These are phyloP conservation scores for Lachancea thermotolerans DNA, from an alignment of 805 yeast genomes.

Conservation along the genomic window DNA sequence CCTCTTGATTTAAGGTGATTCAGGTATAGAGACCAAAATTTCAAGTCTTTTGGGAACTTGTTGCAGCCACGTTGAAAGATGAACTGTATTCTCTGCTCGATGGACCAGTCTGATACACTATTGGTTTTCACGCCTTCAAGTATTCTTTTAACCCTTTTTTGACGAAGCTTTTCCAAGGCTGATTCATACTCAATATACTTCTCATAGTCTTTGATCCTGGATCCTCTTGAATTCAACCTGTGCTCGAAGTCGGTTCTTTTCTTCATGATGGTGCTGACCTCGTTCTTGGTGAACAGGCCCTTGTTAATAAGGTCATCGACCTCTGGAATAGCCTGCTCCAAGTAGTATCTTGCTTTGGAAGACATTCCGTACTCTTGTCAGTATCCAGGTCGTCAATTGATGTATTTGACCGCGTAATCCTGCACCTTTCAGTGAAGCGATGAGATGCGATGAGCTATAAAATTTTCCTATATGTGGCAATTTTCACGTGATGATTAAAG, in stretches of 20 bases:
- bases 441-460: constrained; percentile 9
- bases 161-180: constrained; percentile 70
- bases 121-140: constrained; percentile 49
- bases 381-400: no score
- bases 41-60: constrained; percentile 70
- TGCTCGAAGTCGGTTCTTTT: constrained; percentile 95
- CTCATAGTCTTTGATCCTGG: constrained; percentile 68
- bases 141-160: constrained; percentile 61
- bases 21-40: constrained; percentile 73
- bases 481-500: background rate
- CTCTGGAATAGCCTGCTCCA: constrained; percentile 80
- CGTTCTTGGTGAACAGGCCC: constrained; percentile 76
- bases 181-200: constrained; percentile 75
- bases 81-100: constrained; percentile 70
- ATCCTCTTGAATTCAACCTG: constrained; percentile 75
- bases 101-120: constrained; percentile 81
- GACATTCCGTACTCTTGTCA: constrained; percentile 32
- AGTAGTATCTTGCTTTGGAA: constrained; percentile 48
- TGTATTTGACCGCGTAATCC: no score
- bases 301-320: constrained; percentile 78
- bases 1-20: constrained; percentile 52
- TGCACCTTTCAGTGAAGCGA: constrained; percentile 1
- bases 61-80: constrained; percentile 77
- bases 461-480: constrained; percentile 2
- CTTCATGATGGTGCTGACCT: constrained; percentile 79